A percentile compares a stretch with the other conserved stretches of the same genome.
Conservation (phyloP, 345 rosid genomes). For the Salix udensis region DNA sequence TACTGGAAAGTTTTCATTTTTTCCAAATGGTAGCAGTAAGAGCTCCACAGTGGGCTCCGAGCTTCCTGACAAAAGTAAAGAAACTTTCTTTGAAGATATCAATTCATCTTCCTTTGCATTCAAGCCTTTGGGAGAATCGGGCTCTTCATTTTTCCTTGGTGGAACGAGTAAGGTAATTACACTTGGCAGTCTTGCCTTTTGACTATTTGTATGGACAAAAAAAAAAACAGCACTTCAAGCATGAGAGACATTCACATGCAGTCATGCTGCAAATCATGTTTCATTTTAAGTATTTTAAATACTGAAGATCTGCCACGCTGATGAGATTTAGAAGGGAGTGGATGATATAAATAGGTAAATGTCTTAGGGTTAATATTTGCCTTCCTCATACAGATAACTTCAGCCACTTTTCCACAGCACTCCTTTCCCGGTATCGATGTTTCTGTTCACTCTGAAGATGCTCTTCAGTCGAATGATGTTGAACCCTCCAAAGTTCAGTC, state of each 20-base stretch:
- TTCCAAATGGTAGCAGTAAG: conserved; percentile 41
- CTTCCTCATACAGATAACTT: conserved; percentile 22
- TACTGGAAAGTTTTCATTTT: conserved; percentile 38
- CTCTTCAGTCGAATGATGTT: conserved; percentile 35
- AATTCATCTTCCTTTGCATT: conserved; percentile 67
- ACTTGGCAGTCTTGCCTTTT: not conserved
- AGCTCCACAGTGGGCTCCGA: conserved; percentile 31
- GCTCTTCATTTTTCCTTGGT: conserved; percentile 49
- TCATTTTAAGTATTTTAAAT: not conserved
- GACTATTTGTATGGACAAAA: not conserved
- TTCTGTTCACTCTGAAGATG: conserved; percentile 49
- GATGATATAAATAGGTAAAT: not conserved
- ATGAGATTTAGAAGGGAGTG: not conserved
- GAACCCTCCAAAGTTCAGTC: conserved; percentile 38
- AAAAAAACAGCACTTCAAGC: not conserved
- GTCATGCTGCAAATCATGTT: not conserved
- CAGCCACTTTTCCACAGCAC: conserved; percentile 37
- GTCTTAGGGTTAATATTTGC: conserved; percentile 3
- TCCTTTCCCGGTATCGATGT: conserved; percentile 43
- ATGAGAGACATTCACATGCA: not conserved
- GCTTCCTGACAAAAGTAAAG: conserved; percentile 49
- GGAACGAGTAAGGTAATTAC: conserved; percentile 43
- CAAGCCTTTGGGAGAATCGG: conserved; percentile 54
- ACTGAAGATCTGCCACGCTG: not conserved
- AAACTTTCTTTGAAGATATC: conserved; percentile 52